phyloP scores from a whole-genome alignment of 2,329 filamentous ascomycete species.

The Cordyceps tenuipes region DNA sequence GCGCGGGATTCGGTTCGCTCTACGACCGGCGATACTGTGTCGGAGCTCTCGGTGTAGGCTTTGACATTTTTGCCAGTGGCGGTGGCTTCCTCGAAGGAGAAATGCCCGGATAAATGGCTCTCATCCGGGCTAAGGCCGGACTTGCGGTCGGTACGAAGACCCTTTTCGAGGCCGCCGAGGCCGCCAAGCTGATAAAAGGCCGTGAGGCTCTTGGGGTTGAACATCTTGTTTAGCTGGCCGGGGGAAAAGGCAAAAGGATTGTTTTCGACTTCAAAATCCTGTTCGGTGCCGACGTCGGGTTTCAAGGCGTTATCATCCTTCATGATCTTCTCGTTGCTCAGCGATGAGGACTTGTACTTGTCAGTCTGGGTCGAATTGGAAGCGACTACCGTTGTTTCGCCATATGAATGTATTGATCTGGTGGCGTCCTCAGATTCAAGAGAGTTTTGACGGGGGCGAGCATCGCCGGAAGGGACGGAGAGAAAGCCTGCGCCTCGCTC shows the following conservation, averaged over 20 bases:
- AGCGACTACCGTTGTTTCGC: conserved; percentile 50
- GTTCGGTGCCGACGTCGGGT: conserved; percentile 68
- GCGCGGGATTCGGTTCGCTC: conserved; percentile 10
- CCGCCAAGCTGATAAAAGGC: conserved; percentile 79
- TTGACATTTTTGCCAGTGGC: conserved; percentile 32
- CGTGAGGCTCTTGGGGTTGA: conserved; percentile 78
- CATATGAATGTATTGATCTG: conserved; percentile 51
- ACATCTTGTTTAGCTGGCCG: conserved; percentile 76
- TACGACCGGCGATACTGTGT: neutral
- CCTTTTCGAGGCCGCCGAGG: conserved; percentile 67
- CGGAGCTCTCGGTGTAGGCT: conserved; percentile 23
- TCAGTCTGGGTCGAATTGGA: conserved; percentile 37
- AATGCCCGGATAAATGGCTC: conserved; percentile 49
- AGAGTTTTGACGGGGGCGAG: conserved; percentile 58
- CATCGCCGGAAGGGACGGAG: conserved; percentile 50
- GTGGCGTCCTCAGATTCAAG: conserved; percentile 58
- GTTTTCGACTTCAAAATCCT: conserved; percentile 65
- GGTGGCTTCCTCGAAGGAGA: conserved; percentile 67
- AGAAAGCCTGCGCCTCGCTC: conserved; percentile 49
- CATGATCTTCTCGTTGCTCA: conserved; percentile 48
- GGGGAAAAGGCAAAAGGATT: conserved; percentile 82
- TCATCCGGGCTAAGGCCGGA: conserved; percentile 75
- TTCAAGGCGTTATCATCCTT: conserved; percentile 61
- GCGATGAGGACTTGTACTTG: conserved; percentile 27
- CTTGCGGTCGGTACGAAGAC: conserved; percentile 62